Conservation (phyloP, 1,284 basidiomycete genomes). For the Porogramme epimiltina region DNA sequence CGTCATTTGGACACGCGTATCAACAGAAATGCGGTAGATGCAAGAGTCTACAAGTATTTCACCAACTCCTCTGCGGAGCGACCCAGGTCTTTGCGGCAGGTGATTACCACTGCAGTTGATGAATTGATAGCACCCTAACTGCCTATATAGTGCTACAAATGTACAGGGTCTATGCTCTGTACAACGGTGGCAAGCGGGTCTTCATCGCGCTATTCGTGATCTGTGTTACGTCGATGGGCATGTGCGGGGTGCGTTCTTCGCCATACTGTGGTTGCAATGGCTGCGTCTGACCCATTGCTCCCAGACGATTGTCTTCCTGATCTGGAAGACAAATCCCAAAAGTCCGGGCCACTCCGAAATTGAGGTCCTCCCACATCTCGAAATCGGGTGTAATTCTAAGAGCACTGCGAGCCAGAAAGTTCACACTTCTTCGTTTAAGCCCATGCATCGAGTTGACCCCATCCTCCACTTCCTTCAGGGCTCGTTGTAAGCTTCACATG, state of each 20-base stretch:
- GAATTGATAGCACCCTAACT: background rate
- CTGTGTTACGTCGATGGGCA: background rate
- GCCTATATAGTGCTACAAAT: background rate
- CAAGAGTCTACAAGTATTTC: conserved; percentile 1
- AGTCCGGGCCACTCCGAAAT: background rate
- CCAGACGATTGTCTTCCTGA: background rate
- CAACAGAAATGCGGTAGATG: background rate
- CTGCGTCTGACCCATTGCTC: background rate
- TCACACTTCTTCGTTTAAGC: background rate
- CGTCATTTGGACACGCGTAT: background rate
- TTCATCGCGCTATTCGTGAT: background rate
- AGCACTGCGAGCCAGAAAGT: background rate
- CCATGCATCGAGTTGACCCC: background rate
- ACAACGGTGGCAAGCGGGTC: background rate
- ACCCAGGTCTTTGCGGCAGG: conserved; percentile 4
- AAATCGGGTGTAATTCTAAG: background rate
- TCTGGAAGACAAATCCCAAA: background rate
- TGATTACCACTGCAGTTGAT: background rate
- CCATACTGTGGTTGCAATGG: no score
- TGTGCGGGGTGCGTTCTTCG: no score
- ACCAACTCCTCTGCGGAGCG: conserved; percentile 5
- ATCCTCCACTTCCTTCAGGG: background rate
- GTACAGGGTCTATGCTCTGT: conserved; percentile 1
- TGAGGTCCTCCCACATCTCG: background rate
- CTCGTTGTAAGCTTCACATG: background rate